Evolutionary conservation across 495 filamentous ascomycete genomes (phyloP).

Genomic region (Annulohypoxylon moriforme): DNA sequence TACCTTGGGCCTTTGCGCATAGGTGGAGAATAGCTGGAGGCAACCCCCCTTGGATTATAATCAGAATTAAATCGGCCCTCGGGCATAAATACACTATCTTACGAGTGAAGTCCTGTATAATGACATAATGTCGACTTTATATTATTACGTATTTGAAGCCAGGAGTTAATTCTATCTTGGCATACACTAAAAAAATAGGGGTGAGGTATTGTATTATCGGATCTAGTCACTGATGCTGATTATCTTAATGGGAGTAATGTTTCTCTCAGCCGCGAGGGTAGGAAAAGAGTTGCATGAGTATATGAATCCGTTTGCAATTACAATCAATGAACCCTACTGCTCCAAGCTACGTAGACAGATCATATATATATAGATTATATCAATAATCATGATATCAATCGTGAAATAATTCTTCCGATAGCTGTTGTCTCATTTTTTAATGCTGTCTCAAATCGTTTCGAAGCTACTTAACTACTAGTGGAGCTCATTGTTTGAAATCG

Average conservation of each 20-base stretch:
- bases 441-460: neutral
- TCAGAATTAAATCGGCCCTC: conserved; percentile 30
- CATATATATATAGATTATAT: no score
- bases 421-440: neutral
- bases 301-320: no score
- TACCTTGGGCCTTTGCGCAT: conserved; percentile 20
- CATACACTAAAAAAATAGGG: neutral
- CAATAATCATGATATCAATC: no score
- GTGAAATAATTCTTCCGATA: no score
- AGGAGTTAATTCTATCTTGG: neutral
- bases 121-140: neutral
- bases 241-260: neutral
- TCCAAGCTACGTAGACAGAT: no score
- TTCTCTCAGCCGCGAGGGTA: no score
- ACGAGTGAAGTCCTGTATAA: neutral
- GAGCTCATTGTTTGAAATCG: neutral
- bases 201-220: neutral
- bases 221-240: neutral
- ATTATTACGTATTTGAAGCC: neutral
- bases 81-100: conserved; percentile 14
- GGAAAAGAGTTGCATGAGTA: no score
- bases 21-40: conserved; percentile 3
- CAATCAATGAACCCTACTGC: no score
- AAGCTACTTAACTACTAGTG: no score
- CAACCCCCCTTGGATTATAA: conserved; percentile 28